phyloP scores from a whole-genome alignment of 2,329 filamentous ascomycete species.

The Lachnellula cervina region DNA sequence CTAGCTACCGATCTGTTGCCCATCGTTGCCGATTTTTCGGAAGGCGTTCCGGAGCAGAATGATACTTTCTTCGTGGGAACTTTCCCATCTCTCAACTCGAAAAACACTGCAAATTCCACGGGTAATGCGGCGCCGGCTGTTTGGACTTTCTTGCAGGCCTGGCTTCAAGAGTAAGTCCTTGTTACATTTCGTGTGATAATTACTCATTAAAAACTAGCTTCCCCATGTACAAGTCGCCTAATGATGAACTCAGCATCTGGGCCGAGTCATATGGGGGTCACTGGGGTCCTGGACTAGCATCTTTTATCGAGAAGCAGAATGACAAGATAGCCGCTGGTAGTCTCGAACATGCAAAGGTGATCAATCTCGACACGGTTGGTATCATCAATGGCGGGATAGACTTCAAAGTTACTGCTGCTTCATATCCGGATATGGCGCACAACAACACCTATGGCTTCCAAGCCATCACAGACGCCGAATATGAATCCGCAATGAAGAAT shows the following conservation, averaged over 20 bases:
- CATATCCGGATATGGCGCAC: constrained; percentile 20
- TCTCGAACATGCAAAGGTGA: constrained; percentile 45
- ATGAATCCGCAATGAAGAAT: neutral
- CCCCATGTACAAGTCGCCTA: constrained; percentile 46
- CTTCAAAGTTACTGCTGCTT: constrained; percentile 45
- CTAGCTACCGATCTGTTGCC: neutral
- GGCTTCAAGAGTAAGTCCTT: neutral
- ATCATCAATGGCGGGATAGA: constrained; percentile 68
- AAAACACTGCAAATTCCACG: constrained; percentile 38
- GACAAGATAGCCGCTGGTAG: constrained; percentile 43
- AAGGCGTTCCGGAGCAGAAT: constrained; percentile 40
- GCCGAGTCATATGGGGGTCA: constrained; percentile 63
- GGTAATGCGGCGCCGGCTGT: constrained; percentile 4
- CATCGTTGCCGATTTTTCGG: constrained; percentile 33
- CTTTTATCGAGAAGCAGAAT: constrained; percentile 57
- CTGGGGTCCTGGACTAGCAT: constrained; percentile 58
- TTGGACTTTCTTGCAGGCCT: neutral
- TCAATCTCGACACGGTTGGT: constrained; percentile 56
- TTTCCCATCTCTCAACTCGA: constrained; percentile 34
- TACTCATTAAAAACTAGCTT: constrained; percentile 48
- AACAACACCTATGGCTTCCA: constrained; percentile 48
- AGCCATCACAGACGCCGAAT: constrained; percentile 41
- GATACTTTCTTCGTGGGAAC: constrained; percentile 51
- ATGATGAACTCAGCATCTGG: constrained; percentile 55
- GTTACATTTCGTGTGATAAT: neutral